A percentile compares a stretch with the other conserved stretches of the same genome.
Evolutionary conservation across 192 early-diverging fungal species (phyloP).

Genomic region (Backusella psychrophila): DNA sequence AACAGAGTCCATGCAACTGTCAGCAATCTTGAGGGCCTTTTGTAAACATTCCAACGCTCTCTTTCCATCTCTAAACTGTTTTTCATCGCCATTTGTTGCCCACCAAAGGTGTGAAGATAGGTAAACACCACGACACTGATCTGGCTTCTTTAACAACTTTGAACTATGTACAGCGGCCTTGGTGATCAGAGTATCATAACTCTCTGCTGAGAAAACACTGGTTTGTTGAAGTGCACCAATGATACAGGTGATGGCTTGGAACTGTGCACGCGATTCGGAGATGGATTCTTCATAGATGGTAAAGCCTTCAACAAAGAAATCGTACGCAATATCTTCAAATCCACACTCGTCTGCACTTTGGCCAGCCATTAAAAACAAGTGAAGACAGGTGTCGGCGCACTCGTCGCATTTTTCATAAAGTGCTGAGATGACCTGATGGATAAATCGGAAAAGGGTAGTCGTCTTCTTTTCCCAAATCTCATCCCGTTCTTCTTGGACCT

Average conservation of each 20-base stretch:
- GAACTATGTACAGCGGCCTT: slow-evolving; percentile 90
- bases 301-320: slow-evolving; percentile 97
- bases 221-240: slow-evolving; percentile 84
- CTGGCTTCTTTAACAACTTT: slow-evolving; percentile 89
- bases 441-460: slow-evolving; percentile 79
- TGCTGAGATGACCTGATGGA: slow-evolving; percentile 79
- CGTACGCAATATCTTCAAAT: slow-evolving; percentile 94
- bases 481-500: slow-evolving; percentile 46
- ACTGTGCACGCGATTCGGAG: slow-evolving; percentile 89
- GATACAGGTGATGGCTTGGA: slow-evolving; percentile 84
- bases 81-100: slow-evolving; percentile 58
- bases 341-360: slow-evolving; percentile 82
- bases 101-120: slow-evolving; percentile 93
- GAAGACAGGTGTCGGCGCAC: slow-evolving; percentile 60
- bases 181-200: slow-evolving; percentile 93
- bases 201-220: slow-evolving; percentile 80
- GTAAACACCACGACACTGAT: slow-evolving; percentile 88
- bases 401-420: slow-evolving; percentile 66
- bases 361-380: slow-evolving; percentile 85
- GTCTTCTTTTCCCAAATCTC: slow-evolving; percentile 71
- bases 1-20: slow-evolving; percentile 86
- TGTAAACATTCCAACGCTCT: slow-evolving; percentile 89
- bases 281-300: slow-evolving; percentile 97
- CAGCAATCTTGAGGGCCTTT: slow-evolving; percentile 93
- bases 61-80: slow-evolving; percentile 82